These are phyloP conservation scores for Microstegium vimineum DNA, from an alignment of 176 grass and related monocot genomes.

Conservation along the genomic window DNA sequence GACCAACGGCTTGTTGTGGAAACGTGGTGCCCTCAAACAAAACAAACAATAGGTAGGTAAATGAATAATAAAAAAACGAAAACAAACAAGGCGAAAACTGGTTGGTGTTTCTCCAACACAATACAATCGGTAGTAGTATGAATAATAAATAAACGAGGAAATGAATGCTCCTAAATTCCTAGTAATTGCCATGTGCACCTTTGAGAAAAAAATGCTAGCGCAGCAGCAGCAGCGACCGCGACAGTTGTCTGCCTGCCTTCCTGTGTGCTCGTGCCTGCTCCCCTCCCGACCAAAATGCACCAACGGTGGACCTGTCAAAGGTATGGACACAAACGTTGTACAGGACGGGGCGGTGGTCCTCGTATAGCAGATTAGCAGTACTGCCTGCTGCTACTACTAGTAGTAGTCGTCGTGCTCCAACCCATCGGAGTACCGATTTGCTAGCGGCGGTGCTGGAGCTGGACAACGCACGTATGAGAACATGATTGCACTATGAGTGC, in stretches of 20 bases:
- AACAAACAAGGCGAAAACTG: background rate
- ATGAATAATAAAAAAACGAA: no score
- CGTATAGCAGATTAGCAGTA: background rate
- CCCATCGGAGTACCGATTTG: background rate
- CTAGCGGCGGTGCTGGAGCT: background rate
- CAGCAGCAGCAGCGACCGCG: constrained; percentile 1
- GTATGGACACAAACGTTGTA: constrained; percentile 5
- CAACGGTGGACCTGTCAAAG: background rate
- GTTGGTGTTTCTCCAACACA: background rate
- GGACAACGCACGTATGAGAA: no score
- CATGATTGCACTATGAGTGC: constrained; percentile 22
- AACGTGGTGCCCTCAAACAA: no score
- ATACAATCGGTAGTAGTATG: background rate
- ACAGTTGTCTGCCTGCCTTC: background rate
- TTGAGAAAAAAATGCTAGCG: background rate
- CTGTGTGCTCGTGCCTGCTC: no score
- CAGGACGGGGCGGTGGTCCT: constrained; percentile 11
- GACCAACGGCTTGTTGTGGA: background rate
- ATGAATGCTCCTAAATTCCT: no score
- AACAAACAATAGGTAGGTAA: no score
- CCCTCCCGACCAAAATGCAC: background rate
- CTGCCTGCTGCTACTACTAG: background rate
- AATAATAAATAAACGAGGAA: background rate
- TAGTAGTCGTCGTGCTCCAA: background rate
- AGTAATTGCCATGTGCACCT: background rate